A percentile compares a stretch with the other conserved stretches of the same genome.
phyloP scores from a whole-genome alignment of 306 rosid genomes.

The Cucurbita moschata region DNA sequence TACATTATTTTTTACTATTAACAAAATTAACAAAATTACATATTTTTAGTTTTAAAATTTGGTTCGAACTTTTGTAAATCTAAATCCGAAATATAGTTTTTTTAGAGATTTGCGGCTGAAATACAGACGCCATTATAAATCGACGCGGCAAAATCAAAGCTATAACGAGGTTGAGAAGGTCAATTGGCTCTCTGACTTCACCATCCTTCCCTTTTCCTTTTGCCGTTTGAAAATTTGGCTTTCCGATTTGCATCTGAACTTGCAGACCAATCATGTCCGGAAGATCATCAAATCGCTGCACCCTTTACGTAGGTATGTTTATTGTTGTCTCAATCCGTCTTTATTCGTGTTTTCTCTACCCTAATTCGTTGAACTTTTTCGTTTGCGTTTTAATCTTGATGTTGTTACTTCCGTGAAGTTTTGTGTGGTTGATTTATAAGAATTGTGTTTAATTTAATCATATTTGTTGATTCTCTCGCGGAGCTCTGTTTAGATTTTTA shows the following conservation, averaged over 20 bases:
- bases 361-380: neutral
- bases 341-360: too few relatives aligned
- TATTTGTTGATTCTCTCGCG: neutral
- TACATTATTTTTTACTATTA: too few relatives aligned
- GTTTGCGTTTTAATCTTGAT: neutral
- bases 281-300: slow-evolving; percentile 4
- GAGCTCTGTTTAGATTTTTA: neutral
- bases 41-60: too few relatives aligned
- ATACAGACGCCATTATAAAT: too few relatives aligned
- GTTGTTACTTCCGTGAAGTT: neutral
- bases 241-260: neutral
- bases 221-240: neutral
- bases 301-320: neutral
- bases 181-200: neutral
- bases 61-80: too few relatives aligned
- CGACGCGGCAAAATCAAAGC: too few relatives aligned
- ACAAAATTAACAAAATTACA: too few relatives aligned
- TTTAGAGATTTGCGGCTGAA: too few relatives aligned
- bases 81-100: too few relatives aligned
- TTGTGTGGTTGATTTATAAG: neutral
- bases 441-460: neutral
- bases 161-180: neutral
- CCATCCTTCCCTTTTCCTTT: neutral
- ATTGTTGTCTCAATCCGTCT: neutral
- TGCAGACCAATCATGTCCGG: neutral